Percentiles rank a stretch among this genome's conserved stretches.
Evolutionary conservation across 495 filamentous ascomycete genomes (phyloP).

Genomic region (Podospora bellae-mahoneyi): DNA sequence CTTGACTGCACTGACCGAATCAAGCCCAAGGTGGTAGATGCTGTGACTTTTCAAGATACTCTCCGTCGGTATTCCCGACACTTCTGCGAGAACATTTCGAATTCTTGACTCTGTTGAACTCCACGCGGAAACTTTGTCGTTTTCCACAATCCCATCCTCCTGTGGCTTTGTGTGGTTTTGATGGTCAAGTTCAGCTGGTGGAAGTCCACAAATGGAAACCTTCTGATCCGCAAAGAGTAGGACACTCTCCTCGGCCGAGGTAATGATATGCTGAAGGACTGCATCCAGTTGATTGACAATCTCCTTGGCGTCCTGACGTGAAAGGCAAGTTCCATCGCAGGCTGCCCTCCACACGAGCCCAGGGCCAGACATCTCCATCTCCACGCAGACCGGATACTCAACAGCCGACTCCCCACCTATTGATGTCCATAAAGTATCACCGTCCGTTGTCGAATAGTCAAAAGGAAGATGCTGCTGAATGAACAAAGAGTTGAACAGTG

Average conservation of each 20-base stretch:
- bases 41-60: conserved; percentile 61
- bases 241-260: conserved; percentile 42
- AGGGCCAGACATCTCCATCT: conserved; percentile 61
- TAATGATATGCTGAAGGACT: conserved; percentile 52
- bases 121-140: conserved; percentile 29
- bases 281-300: conserved; percentile 55
- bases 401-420: conserved; percentile 58
- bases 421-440: conserved; percentile 44
- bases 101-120: conserved; percentile 50
- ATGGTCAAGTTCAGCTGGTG: conserved; percentile 6
- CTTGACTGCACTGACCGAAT: conserved; percentile 86
- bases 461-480: conserved; percentile 53
- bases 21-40: conserved; percentile 82
- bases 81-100: conserved; percentile 57
- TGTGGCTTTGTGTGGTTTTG: background rate
- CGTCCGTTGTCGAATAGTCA: background rate
- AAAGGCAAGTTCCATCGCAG: conserved; percentile 55
- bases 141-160: background rate
- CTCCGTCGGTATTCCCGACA: conserved; percentile 58
- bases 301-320: conserved; percentile 33
- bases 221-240: conserved; percentile 47
- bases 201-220: conserved; percentile 54
- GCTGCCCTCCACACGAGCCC: conserved; percentile 65
- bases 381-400: conserved; percentile 76
- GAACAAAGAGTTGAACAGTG: conserved; percentile 66